Evolutionary conservation across 257 asterid genomes (phyloP), one percentile per base, ranked within the genome.

Genomic region (Lycium barbarum): DNA sequence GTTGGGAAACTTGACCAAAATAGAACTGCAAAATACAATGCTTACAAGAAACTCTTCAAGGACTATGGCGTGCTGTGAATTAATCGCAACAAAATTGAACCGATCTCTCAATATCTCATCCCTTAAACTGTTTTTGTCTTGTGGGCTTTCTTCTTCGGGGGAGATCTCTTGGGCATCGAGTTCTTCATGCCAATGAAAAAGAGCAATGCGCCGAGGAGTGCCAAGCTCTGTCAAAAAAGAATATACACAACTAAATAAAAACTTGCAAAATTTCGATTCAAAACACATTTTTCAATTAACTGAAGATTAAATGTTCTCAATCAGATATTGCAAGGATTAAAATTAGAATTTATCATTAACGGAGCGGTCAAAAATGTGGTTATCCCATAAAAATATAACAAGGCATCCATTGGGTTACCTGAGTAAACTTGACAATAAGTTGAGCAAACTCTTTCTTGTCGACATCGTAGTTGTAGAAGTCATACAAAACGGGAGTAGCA

Each of bases 181-280:
- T 92, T 94, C 92, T 91, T 94, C 99, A 95, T 97, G 85, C 99
- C 98, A 4, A 95, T 88, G 85, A 91, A 97, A 88, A 95, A 95
- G 86, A 95, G 91, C 73, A 97, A 86, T 9, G 96, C 98, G 15
- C 99, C 98, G 8, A 93, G 86, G 85, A 97, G 83, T 26, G 98
- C 95, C 93, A 95, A 82, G 82, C 89, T 91, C 98, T 97, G 91
- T 63, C 51, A 49, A 84, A 61, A 84, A 35, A 87, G 47, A 14
- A 78, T 35, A 20, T 33, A 78, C 26, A 53, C 49, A 33, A 53
- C 62, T 49, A 12, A 49, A 49, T 74, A 74, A 49, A 20, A 49
- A 4, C 22, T 49, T 22, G 81, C 61, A 7, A 12, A 74, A 7
- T 13, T 74, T 22, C 40, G 45, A 6, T 3, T 40, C 45, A 40